phyloP scores from a whole-genome alignment of 2,329 filamentous ascomycete species.

The Colletotrichum camelliae region DNA sequence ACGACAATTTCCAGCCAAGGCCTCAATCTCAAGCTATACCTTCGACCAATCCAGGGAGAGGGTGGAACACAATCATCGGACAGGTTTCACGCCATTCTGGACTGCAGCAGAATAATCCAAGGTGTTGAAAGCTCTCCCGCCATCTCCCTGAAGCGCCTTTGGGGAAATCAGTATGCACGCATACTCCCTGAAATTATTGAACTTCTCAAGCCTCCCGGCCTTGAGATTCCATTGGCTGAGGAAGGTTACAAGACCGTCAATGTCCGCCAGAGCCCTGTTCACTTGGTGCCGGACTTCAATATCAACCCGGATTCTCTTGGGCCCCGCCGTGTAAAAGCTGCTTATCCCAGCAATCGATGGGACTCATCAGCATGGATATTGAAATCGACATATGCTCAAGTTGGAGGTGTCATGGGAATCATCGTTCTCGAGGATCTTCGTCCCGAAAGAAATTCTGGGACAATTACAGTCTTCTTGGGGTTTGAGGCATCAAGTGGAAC shows the following conservation, averaged over 20 bases:
- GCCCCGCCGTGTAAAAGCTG: background rate
- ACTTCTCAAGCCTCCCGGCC: background rate
- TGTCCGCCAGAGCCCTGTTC: background rate
- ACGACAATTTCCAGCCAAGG: background rate
- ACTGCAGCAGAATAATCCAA: background rate
- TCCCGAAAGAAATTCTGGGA: background rate
- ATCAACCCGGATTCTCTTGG: background rate
- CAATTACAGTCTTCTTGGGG: background rate
- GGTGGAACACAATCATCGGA: accelerated
- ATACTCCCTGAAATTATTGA: background rate
- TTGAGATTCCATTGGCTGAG: background rate
- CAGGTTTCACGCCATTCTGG: background rate
- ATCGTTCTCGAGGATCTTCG: background rate
- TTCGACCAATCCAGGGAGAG: background rate
- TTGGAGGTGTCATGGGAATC: background rate
- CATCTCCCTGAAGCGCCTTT: background rate
- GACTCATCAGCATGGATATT: background rate
- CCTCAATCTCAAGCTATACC: background rate
- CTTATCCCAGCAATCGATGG: background rate
- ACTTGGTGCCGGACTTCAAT: background rate
- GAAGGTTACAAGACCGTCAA: background rate
- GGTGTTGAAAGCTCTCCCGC: background rate
- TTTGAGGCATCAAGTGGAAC: accelerated
- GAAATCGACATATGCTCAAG: background rate
- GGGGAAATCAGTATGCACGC: background rate